phyloP scores from a whole-genome alignment of 305 asterid genomes.

The Fraxinus greggii region DNA sequence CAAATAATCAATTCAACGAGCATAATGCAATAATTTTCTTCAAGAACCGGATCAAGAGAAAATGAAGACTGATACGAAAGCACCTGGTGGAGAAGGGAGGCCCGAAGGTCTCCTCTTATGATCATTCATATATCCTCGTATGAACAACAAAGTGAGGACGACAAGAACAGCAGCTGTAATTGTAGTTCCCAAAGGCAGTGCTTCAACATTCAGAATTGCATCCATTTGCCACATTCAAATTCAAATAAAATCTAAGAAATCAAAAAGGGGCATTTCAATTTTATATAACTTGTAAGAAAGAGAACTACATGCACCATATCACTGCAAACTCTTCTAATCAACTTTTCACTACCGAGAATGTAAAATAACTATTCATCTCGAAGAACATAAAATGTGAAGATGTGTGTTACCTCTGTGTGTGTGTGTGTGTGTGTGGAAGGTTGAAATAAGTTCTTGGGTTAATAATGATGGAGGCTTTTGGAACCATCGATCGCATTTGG shows the following conservation, averaged over 20 bases:
- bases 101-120: slow-evolving; percentile 35
- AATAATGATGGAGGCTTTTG: not conserved
- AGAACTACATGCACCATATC: not conserved
- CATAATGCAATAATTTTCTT: not conserved
- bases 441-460: not conserved
- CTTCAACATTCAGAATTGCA: slow-evolving; percentile 35
- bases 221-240: slow-evolving; percentile 36
- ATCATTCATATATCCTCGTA: slow-evolving; percentile 32
- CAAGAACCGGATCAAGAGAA: not conserved
- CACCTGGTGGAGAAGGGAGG: slow-evolving; percentile 55
- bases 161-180: slow-evolving; percentile 44
- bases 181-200: slow-evolving; percentile 33
- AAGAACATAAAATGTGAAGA: not conserved
- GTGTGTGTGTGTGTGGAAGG: not conserved
- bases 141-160: slow-evolving; percentile 40
- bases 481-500: not conserved
- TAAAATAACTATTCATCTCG: not conserved
- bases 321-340: not conserved
- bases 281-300: not conserved
- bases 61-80: not conserved
- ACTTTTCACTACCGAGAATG: not conserved
- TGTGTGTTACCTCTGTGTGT: not conserved
- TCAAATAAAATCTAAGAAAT: not conserved
- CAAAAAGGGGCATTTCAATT: not conserved
- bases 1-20: not conserved